Conservation (phyloP, 106 monocot species). For the Phalaenopsis aphrodite region DNA sequence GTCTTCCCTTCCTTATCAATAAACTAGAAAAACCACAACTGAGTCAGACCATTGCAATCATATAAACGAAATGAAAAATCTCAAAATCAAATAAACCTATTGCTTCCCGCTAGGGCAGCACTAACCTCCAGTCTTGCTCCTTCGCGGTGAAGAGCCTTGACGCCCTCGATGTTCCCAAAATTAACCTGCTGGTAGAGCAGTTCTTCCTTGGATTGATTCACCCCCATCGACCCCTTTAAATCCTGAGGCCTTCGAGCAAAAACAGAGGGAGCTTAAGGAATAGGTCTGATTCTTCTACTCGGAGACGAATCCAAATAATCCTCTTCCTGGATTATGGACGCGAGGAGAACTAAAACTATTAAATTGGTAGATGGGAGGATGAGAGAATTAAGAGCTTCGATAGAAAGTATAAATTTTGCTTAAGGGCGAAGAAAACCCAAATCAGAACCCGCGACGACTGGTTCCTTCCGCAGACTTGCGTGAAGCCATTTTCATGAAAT, state of each 20-base stretch:
- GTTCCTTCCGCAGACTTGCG: not conserved
- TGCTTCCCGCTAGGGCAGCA: not conserved
- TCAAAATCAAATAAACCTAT: not conserved
- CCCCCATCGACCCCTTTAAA: conserved; percentile 43
- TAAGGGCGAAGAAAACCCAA: not conserved
- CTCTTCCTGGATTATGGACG: not conserved
- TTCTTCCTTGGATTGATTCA: conserved; percentile 73
- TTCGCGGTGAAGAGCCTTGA: conserved; percentile 44
- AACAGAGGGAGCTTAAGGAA: not conserved
- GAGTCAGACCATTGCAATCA: not conserved
- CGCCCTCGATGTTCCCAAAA: conserved; percentile 64
- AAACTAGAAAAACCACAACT: conserved; percentile 42
- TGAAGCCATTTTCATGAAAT: too few species aligned
- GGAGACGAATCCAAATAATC: not conserved
- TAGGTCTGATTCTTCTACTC: not conserved
- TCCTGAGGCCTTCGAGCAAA: not conserved
- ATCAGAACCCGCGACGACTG: not conserved
- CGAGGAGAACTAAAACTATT: not conserved
- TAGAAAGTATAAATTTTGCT: not conserved
- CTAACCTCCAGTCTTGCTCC: conserved; percentile 82
- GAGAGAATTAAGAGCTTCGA: too few species aligned
- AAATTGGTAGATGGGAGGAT: not conserved
- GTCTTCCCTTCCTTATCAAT: conserved; percentile 87
- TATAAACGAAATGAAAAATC: not conserved
- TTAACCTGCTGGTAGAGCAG: conserved; percentile 70